Evolutionary conservation across 176 grass and related monocot genomes (phyloP), one percentile per base, ranked within the genome.

Genomic region (Oryza brachyantha): DNA sequence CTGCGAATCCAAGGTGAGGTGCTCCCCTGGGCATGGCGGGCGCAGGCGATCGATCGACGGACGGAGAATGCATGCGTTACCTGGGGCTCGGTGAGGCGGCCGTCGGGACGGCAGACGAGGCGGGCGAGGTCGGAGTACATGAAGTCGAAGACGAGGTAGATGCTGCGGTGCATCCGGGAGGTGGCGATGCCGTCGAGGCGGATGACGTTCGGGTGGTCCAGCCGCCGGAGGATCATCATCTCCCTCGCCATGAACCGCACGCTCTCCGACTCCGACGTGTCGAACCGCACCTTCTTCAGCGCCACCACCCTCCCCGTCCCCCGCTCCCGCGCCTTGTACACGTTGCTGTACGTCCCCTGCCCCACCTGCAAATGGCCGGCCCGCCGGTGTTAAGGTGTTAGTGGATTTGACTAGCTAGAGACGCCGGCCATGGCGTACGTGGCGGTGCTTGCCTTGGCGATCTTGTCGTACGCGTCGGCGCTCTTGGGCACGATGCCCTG

Each of bases 71-170:
- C n/a, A n/a, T n/a, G n/a, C n/a, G n/a, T n/a, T 22, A 93, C 86
- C 91, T 89, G 91, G 21, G 84, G 81, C 41, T 87, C 63, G 41
- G 87, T 90, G 70, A 93, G 91, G 0, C 87, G 85, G 0, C 17
- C 5, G 5, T 71, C 70, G n/a, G 70, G 21, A 10, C 78, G 37
- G 16, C 31, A 48, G 73, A 90, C 66, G 75, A 93, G 7, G 6
- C 78, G 80, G 65, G 73, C 11, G 31, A 90, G 82, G 42, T 93
- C 91, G 29, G 77, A 90, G 73, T 87, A 89, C 91, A 93, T 93
- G 80, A 84, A 84, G 2, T 93, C 87, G 85, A 93, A 90, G 81
- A 93, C 87, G 78, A 93, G 81, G 87, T 93, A 93, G 82, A 93
- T 73, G 87, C 91, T 93, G 62, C 85, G 88, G 79, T 93, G 91